Evolutionary conservation across 352 stramenopile species (phyloP), one percentile per base, ranked within the genome.

Genomic region (Pythium angustatum): DNA sequence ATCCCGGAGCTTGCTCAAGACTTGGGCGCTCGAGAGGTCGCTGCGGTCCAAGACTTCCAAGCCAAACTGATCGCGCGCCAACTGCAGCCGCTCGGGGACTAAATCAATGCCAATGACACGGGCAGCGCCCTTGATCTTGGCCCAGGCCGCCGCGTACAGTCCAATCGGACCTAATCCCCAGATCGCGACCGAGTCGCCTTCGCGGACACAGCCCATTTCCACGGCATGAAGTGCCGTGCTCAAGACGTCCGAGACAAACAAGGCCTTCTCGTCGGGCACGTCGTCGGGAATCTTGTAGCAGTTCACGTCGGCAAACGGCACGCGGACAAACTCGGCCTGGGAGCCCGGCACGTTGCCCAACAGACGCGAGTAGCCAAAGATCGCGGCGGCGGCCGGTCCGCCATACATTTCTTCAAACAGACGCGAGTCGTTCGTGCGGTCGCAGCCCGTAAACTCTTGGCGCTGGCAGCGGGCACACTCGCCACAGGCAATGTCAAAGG

Each of bases 261-360:
- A n/a, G 0, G 81, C 85, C 47, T 91, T 87, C 22, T 92, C 80
- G 28, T 89, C 78, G 15, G 71, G 66, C 15, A 91, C 59, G 33
- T 69, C 64, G 17, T 74, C 72, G 8, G 83, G 83, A 15, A 91
- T 38, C 67, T 81, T 79, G 60, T 81, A 82, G 63, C 81, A 90
- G 71, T 91, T 94, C 22, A 77, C 51, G 30, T 94, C 85, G 4
- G 64, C 85, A 43, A 84, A 89, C 3, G 85, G 85, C 64, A 94
- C 85, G 24, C 84, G 79, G 15, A 92, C 79, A 43, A 76, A 92
- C 75, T 94, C 79, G 9, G 85, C 85, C 55, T 91, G 80, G 26
- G 81, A 77, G 45, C 85, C 85, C 0, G 83, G 81, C 7, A 91
- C 65, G 54, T 85, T 87, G 62, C 76, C 78, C 27, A 83, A 49